Conservation (phyloP, 2,329 filamentous ascomycete genomes). For the Ophiobolus disseminans region DNA sequence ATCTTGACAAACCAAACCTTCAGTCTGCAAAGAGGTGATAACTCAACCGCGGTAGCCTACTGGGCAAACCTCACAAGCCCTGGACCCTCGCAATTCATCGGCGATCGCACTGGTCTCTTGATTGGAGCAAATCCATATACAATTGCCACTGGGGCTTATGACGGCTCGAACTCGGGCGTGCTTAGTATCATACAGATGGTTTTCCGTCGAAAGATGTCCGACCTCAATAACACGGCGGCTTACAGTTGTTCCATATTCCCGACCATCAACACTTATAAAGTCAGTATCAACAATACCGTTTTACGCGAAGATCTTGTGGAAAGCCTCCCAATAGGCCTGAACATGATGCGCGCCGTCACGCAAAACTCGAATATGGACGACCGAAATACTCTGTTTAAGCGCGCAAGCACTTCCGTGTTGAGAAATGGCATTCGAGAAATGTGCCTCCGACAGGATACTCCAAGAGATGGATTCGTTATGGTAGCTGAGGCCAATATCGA, state of each 20-base stretch:
- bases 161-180: neutral
- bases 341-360: no score
- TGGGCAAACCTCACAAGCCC: neutral
- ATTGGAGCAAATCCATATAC: no score
- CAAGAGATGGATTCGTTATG: neutral
- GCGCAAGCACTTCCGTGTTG: neutral
- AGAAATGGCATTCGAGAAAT: neutral
- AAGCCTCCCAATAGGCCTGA: constrained; percentile 2
- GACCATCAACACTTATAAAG: constrained; percentile 9
- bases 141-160: no score
- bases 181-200: neutral
- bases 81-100: no score
- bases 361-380: no score
- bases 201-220: neutral
- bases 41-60: neutral
- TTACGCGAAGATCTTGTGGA: constrained; percentile 3
- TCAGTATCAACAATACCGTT: constrained; percentile 4
- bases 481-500: constrained; percentile 1
- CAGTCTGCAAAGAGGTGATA: neutral
- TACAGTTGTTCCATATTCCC: constrained; percentile 8
- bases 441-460: neutral
- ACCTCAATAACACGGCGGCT: neutral
- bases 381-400: no score
- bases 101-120: no score
- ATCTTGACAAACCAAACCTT: no score